Evolutionary conservation across 306 rosid genomes (phyloP).

Genomic region (Cucurbita moschata): DNA sequence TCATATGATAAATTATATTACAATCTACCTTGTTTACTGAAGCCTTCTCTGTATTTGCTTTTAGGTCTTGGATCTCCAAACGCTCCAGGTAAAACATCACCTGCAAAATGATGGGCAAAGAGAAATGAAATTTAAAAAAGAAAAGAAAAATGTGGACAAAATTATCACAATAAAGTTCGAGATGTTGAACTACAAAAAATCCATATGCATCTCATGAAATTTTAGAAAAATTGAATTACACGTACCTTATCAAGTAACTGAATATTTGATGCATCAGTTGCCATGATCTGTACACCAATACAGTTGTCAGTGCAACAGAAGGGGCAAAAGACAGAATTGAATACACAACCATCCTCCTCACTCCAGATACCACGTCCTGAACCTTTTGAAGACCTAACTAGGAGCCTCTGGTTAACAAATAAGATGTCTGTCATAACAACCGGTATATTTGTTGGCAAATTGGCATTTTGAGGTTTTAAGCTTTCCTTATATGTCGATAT

Average conservation of each 20-base stretch:
- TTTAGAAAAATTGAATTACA: background rate
- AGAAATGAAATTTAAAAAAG: background rate
- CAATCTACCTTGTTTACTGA: constrained; percentile 35
- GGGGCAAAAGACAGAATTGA: constrained; percentile 54
- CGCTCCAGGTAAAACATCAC: constrained; percentile 45
- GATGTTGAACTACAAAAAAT: background rate
- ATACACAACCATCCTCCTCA: constrained; percentile 80
- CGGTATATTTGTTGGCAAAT: constrained; percentile 25
- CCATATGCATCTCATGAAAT: background rate
- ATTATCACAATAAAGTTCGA: background rate
- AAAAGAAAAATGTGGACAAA: background rate
- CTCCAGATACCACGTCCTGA: constrained; percentile 58
- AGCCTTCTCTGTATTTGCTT: constrained; percentile 26
- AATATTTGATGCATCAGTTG: constrained; percentile 54
- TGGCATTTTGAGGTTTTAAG: constrained; percentile 9
- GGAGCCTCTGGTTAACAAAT: constrained; percentile 38
- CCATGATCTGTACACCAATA: constrained; percentile 72
- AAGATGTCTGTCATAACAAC: constrained; percentile 46
- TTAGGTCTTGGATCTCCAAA: constrained; percentile 41
- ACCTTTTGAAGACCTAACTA: constrained; percentile 18
- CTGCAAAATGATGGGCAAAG: constrained; percentile 18
- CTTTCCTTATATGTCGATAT: constrained; percentile 36
- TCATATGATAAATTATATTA: background rate
- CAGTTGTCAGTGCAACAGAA: constrained; percentile 45
- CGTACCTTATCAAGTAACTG: constrained; percentile 65